Percentiles rank a stretch among this genome's conserved stretches.
phyloP scores from a whole-genome alignment of 257 asterid species.

The Eucommia ulmoides region DNA sequence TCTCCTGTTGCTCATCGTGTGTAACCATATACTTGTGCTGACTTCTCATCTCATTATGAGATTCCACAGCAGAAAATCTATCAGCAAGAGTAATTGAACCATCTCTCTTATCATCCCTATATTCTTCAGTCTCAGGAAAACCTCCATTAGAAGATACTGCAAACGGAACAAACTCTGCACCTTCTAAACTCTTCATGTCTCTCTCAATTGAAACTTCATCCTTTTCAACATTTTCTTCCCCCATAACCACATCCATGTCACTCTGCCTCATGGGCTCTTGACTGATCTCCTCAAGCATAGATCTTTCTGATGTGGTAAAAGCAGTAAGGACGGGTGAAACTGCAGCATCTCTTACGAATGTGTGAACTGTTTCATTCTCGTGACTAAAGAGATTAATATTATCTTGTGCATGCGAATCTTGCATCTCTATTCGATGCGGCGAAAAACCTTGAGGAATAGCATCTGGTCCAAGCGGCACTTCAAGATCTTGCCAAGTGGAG shows the following conservation, averaged over 20 bases:
- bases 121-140: slow-evolving; percentile 12
- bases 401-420: slow-evolving; percentile 15
- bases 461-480: slow-evolving; percentile 12
- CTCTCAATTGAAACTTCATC: slow-evolving; percentile 11
- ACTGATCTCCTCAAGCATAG: slow-evolving; percentile 12
- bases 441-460: slow-evolving; percentile 10
- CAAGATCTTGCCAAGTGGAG: slow-evolving; percentile 19
- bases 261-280: slow-evolving; percentile 18
- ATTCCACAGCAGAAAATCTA: slow-evolving; percentile 16
- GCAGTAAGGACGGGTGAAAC: not conserved
- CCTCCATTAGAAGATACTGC: slow-evolving; percentile 11
- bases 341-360: slow-evolving; percentile 4
- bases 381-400: slow-evolving; percentile 6
- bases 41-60: slow-evolving; percentile 10
- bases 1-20: slow-evolving; percentile 13
- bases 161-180: not conserved
- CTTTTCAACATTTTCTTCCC: slow-evolving; percentile 12
- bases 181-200: slow-evolving; percentile 9
- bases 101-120: slow-evolving; percentile 14
- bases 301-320: slow-evolving; percentile 18
- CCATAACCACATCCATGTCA: slow-evolving; percentile 13
- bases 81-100: slow-evolving; percentile 10
- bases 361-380: slow-evolving; percentile 11
- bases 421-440: slow-evolving; percentile 21
- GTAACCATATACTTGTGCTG: slow-evolving; percentile 13